A percentile compares a stretch with the other conserved stretches of the same genome.
Evolutionary conservation across 305 asterid species (phyloP).

Genomic region (Ajuga reptans): DNA sequence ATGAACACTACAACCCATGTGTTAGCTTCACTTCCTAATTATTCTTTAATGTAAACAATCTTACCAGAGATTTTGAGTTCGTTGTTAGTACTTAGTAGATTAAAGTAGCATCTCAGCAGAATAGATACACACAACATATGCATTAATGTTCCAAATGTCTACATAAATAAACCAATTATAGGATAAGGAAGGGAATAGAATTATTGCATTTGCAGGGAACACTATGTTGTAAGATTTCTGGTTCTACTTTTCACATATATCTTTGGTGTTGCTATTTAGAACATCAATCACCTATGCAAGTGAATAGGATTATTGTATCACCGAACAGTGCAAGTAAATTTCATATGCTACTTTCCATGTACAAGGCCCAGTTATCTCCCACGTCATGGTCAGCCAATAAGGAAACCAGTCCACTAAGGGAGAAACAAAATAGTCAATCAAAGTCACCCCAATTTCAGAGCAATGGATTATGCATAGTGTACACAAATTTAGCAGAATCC

Average conservation of each 20-base stretch:
- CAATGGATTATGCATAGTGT: neutral
- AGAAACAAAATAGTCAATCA: slow-evolving; percentile 1
- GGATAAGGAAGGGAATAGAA: neutral
- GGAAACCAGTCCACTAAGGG: slow-evolving; percentile 3
- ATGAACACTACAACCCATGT: neutral
- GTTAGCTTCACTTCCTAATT: neutral
- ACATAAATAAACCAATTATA: neutral
- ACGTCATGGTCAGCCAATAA: slow-evolving; percentile 9
- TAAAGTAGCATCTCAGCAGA: neutral
- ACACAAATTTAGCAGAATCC: neutral
- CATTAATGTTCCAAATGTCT: neutral
- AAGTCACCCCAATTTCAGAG: neutral
- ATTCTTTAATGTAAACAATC: neutral
- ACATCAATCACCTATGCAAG: neutral
- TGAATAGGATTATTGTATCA: neutral
- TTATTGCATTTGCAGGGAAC: slow-evolving; percentile 16
- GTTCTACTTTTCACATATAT: neutral
- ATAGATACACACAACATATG: neutral
- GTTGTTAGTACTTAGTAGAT: neutral
- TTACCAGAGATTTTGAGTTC: neutral
- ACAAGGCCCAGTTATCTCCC: neutral
- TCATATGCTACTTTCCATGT: neutral
- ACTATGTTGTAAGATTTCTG: neutral
- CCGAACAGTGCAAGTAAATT: neutral
- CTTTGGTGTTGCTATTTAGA: neutral